Percentiles rank a stretch among this genome's conserved stretches.
phyloP scores from a whole-genome alignment of 176 grass and related monocot species.

The Puya raimondii region DNA sequence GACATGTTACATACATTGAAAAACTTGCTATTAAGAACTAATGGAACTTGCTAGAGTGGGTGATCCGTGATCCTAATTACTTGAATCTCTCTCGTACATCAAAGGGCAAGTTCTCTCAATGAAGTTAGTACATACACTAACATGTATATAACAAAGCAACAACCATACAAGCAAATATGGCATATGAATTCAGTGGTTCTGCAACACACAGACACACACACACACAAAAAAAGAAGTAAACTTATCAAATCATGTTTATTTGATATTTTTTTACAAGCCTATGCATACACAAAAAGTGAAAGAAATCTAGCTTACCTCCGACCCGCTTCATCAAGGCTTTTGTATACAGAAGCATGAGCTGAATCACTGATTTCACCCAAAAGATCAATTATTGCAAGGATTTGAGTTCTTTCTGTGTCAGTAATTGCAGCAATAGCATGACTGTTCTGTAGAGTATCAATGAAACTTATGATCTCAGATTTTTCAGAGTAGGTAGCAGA shows the following conservation, averaged over 20 bases:
- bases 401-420: constrained; percentile 54
- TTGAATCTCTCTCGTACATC: too few species aligned
- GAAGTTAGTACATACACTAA: neutral
- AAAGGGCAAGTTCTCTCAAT: neutral
- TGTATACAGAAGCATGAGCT: constrained; percentile 56
- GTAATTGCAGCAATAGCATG: constrained; percentile 33
- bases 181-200: neutral
- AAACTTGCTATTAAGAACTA: neutral
- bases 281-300: neutral
- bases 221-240: neutral
- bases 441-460: constrained; percentile 35
- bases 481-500: constrained; percentile 31
- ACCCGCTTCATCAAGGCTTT: constrained; percentile 83
- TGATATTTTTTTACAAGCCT: neutral
- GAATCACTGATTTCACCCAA: constrained; percentile 69
- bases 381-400: constrained; percentile 76
- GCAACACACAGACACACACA: neutral
- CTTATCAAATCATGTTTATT: too few species aligned
- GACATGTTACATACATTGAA: neutral
- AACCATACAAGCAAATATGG: neutral
- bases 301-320: constrained; percentile 35
- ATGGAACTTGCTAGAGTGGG: neutral
- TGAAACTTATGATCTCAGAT: constrained; percentile 41
- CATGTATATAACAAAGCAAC: neutral
- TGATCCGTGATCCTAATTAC: neutral